Percentiles rank a stretch among this genome's conserved stretches.
These are phyloP conservation scores for Clarireedia homoeocarpa DNA, from an alignment of 2,329 filamentous ascomycete genomes.

Conservation along the genomic window DNA sequence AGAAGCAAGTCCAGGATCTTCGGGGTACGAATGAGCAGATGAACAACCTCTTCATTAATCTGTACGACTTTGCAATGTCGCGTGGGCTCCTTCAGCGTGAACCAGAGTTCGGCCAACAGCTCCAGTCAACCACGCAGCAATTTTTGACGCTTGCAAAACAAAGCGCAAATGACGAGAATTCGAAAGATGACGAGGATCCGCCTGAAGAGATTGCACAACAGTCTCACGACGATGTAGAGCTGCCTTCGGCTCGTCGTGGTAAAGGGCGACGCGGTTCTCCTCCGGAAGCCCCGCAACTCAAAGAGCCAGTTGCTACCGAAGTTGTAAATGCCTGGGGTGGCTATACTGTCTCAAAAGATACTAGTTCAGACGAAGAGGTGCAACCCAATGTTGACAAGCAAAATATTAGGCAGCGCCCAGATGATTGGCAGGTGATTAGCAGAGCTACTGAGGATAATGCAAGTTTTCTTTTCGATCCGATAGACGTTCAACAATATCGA, in stretches of 20 bases:
- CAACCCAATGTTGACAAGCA: constrained; percentile 12
- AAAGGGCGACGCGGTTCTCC: constrained; percentile 4
- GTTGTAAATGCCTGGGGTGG: constrained; percentile 16
- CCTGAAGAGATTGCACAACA: constrained; percentile 13
- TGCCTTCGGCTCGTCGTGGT: not conserved
- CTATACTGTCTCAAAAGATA: constrained; percentile 20
- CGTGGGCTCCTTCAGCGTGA: constrained; percentile 50
- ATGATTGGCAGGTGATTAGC: constrained; percentile 42
- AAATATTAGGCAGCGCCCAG: constrained; percentile 5
- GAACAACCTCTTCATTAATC: constrained; percentile 59
- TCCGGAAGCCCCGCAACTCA: constrained; percentile 1
- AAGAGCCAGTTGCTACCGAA: not conserved
- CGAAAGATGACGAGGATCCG: constrained; percentile 14
- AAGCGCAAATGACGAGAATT: constrained; percentile 35
- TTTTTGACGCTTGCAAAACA: constrained; percentile 49
- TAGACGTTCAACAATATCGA: constrained; percentile 24
- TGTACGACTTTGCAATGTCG: constrained; percentile 54
- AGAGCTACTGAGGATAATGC: constrained; percentile 45
- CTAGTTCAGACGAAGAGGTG: constrained; percentile 15
- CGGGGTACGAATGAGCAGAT: constrained; percentile 64
- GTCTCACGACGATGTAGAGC: not conserved
- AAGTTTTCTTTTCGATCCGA: constrained; percentile 40
- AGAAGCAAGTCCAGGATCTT: constrained; percentile 62
- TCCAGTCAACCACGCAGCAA: constrained; percentile 49
- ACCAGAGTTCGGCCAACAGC: constrained; percentile 48